Conservation (phyloP, 2,329 filamentous ascomycete genomes). For the Aspergillus sergii region DNA sequence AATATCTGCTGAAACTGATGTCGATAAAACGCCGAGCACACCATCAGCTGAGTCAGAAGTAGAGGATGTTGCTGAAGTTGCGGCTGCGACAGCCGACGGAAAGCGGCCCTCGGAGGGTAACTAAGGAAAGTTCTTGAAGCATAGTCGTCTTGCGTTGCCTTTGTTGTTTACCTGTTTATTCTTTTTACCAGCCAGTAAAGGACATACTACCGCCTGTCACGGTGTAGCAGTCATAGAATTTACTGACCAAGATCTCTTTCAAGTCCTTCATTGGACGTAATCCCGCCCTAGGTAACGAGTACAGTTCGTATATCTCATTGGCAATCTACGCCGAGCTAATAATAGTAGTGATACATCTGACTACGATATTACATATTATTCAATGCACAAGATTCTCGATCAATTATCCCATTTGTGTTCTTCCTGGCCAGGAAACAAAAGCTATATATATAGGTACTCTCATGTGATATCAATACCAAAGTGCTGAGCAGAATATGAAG, state of each 20-base stretch:
- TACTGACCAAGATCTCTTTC: not conserved
- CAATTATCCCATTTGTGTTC: not conserved
- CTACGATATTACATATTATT: not conserved
- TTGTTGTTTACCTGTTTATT: not conserved
- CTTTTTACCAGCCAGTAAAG: conserved; percentile 3
- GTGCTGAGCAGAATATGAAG: not conserved
- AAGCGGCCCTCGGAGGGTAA: conserved; percentile 30
- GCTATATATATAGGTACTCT: not conserved
- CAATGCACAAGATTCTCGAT: not conserved
- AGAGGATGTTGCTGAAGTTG: conserved; percentile 27
- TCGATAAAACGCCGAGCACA: conserved; percentile 1
- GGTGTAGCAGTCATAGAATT: conserved; percentile 9
- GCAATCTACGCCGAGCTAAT: not conserved
- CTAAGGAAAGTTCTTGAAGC: not conserved
- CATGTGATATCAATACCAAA: not conserved
- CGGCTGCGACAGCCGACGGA: conserved; percentile 28
- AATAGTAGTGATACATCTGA: not conserved
- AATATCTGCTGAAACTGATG: conserved; percentile 1
- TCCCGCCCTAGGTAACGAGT: not conserved
- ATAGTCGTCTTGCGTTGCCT: not conserved
- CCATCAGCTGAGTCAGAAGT: conserved; percentile 18
- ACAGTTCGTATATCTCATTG: conserved; percentile 3
- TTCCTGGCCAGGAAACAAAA: not conserved
- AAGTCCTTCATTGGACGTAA: conserved; percentile 1
- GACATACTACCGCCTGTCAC: not conserved